phyloP scores from a whole-genome alignment of 257 asterid species.

The Coffea eugenioides region DNA sequence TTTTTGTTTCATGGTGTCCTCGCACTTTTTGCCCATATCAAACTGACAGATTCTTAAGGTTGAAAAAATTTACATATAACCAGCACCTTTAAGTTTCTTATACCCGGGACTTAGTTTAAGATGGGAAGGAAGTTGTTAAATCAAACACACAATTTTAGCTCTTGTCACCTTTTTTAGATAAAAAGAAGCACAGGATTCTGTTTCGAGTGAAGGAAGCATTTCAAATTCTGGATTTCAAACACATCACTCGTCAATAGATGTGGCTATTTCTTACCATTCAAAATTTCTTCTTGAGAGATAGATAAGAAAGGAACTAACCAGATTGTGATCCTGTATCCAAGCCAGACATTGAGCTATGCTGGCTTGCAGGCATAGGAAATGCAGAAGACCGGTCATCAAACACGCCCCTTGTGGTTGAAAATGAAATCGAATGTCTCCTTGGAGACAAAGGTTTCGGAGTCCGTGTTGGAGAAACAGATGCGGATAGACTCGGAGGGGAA shows the following conservation, averaged over 20 bases:
- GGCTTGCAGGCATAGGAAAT: constrained; percentile 55
- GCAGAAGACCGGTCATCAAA: constrained; percentile 68
- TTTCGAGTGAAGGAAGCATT: background rate
- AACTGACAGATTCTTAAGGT: background rate
- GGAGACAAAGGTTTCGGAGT: constrained; percentile 81
- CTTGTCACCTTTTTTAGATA: background rate
- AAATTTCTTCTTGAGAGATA: background rate
- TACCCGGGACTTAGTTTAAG: background rate
- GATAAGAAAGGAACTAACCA: constrained; percentile 37
- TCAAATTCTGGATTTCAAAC: background rate
- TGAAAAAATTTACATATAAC: background rate
- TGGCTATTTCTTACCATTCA: background rate
- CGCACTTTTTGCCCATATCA: background rate
- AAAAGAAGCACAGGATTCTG: background rate
- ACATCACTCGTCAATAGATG: background rate
- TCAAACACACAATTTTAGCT: background rate
- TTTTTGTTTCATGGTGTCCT: background rate
- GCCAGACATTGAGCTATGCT: constrained; percentile 70
- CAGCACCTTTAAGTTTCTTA: too few species aligned
- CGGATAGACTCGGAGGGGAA: constrained; percentile 84
- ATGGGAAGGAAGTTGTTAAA: background rate
- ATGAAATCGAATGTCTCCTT: constrained; percentile 71
- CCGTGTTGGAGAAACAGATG: constrained; percentile 75
- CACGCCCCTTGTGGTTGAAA: constrained; percentile 65
- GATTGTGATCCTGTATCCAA: constrained; percentile 72